Base-by-base conservation (phyloP, 371 early-diverging fungal species). In the Lichtheimia ornata region DNA sequence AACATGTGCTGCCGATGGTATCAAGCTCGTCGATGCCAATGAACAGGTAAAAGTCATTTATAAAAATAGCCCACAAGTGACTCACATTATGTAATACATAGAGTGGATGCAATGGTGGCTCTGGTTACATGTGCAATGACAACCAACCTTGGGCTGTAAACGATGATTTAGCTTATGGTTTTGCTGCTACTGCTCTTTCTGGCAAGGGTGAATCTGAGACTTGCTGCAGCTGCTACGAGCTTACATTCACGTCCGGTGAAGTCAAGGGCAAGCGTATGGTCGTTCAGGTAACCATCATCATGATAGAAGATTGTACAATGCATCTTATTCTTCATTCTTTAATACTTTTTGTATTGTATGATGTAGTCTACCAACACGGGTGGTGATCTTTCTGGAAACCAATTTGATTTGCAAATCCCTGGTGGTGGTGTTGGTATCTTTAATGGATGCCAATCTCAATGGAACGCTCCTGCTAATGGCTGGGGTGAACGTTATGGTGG, bases 331-430 rank as follows among this genome's bases (percentile, higher is more conserved):
- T 28, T 1, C 35, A 35, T 35, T 35, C 35, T 35, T 35, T 35
- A 35, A 35, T 35, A 11, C 11, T 9, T 35, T 35, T 22, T 22
- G 22, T 22, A 22, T 22, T 35, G 9, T 35, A 35, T 35, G 2
- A 35, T 35, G 2, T 35, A 35, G 35, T 35, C 35, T 35, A 35
- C 35, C 57, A 81, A 81, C 65, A 77, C 73, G 45, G 81, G 81
- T 53, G 69, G 68, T 40, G 79, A 81, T 54, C 61, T 76, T 5
- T 68, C 68, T 17, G 50, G 50, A n/a, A 74, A 71, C 47, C 74
- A 76, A 51, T 81, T 81, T 58, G 81, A 81, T 58, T 51, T 81
- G n/a, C 81, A 74, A 44, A 65, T 81, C 5, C 81, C 81, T 41
- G 81, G 79, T 30, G 79, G 79, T 35, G 81, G 81, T 47, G 72